A percentile compares a stretch with the other conserved stretches of the same genome.
These are phyloP conservation scores for Rusavskia elegans DNA, from an alignment of 495 filamentous ascomycete genomes.

Conservation along the genomic window DNA sequence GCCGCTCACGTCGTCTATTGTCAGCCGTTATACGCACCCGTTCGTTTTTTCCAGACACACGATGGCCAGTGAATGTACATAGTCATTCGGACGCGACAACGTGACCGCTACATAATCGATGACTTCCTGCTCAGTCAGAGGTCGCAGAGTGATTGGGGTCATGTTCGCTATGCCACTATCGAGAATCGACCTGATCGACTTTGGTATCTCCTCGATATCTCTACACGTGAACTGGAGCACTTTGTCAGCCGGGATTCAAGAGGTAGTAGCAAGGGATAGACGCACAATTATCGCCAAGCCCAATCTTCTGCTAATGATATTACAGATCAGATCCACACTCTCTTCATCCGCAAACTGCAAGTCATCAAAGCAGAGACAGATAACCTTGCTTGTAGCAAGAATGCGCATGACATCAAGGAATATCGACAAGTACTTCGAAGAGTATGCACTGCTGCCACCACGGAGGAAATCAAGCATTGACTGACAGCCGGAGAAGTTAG, in stretches of 20 bases:
- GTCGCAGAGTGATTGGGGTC: slow-evolving; percentile 48
- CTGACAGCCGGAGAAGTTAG: not conserved
- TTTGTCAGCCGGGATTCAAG: not conserved
- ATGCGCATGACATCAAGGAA: slow-evolving; percentile 72
- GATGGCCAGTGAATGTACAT: slow-evolving; percentile 38
- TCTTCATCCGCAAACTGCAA: slow-evolving; percentile 79
- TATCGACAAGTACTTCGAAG: slow-evolving; percentile 65
- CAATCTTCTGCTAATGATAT: slow-evolving; percentile 54
- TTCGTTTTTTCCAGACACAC: slow-evolving; percentile 14
- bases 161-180: slow-evolving; percentile 24
- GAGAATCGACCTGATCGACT: not conserved
- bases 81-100: slow-evolving; percentile 42
- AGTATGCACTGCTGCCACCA: slow-evolving; percentile 51
- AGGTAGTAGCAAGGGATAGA: slow-evolving; percentile 25
- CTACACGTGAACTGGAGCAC: not conserved
- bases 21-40: not conserved
- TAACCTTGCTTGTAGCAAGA: slow-evolving; percentile 60
- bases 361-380: slow-evolving; percentile 74
- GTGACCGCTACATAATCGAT: slow-evolving; percentile 62
- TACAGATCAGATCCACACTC: slow-evolving; percentile 59
- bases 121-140: slow-evolving; percentile 60
- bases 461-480: slow-evolving; percentile 52
- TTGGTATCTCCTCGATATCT: not conserved
- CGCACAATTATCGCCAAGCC: slow-evolving; percentile 66
- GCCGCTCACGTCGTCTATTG: not conserved